phyloP scores from a whole-genome alignment of 2,329 filamentous ascomycete species.

The Venturia nashicola region DNA sequence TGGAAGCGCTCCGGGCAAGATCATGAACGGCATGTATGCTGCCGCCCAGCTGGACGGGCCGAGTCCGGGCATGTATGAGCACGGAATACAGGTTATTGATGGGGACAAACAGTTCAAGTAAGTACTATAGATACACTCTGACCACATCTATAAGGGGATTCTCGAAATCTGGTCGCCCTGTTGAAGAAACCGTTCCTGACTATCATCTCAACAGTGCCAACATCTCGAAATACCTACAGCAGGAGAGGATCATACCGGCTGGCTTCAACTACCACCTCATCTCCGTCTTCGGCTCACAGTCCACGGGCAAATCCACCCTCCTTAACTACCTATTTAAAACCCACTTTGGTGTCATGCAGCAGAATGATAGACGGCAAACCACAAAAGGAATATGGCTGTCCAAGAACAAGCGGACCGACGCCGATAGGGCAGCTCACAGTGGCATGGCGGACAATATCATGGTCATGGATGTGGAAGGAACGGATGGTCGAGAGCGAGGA shows the following conservation, averaged over 20 bases:
- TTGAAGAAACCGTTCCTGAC: neutral
- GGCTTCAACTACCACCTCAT: slow-evolving; percentile 99
- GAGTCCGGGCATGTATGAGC: slow-evolving; percentile 59
- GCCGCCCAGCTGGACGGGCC: slow-evolving; percentile 46
- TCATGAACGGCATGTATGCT: slow-evolving; percentile 73
- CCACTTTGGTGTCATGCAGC: slow-evolving; percentile 94
- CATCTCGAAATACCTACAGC: slow-evolving; percentile 68
- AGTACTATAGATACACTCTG: slow-evolving; percentile 19
- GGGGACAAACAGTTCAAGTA: slow-evolving; percentile 97
- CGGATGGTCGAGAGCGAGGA: slow-evolving; percentile 87
- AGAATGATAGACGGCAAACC: slow-evolving; percentile 85
- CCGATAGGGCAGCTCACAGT: slow-evolving; percentile 35
- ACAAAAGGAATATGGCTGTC: slow-evolving; percentile 99
- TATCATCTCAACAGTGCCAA: slow-evolving; percentile 43
- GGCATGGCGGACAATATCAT: slow-evolving; percentile 92
- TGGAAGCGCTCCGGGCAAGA: slow-evolving; percentile 28
- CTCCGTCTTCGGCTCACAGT: slow-evolving; percentile 97
- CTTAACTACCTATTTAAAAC: slow-evolving; percentile 94
- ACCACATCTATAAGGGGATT: neutral
- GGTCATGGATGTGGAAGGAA: slow-evolving; percentile 98
- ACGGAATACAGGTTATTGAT: slow-evolving; percentile 95
- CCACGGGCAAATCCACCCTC: slow-evolving; percentile 93
- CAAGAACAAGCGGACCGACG: slow-evolving; percentile 64
- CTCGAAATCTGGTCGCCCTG: neutral
- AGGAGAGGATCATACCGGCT: slow-evolving; percentile 68